A percentile compares a stretch with the other conserved stretches of the same genome.
phyloP scores from a whole-genome alignment of 2,329 filamentous ascomycete genomes.

The Hypomyces rosellus region DNA sequence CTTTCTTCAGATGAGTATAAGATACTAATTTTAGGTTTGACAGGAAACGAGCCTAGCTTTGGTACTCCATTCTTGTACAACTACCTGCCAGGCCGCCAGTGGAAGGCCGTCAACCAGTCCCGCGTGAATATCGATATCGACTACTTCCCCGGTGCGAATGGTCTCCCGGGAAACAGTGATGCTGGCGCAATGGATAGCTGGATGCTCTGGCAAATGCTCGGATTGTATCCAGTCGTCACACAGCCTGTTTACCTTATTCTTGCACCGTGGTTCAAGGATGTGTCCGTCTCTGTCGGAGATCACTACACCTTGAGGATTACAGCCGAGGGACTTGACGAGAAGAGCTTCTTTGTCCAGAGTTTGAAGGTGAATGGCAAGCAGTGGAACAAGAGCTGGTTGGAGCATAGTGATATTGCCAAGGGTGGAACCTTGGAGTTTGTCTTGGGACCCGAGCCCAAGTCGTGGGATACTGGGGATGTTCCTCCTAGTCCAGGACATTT shows the following conservation, averaged over 20 bases:
- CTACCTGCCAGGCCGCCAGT: constrained; percentile 42
- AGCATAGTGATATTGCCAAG: constrained; percentile 41
- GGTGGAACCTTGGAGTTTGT: constrained; percentile 41
- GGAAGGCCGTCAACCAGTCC: constrained; percentile 43
- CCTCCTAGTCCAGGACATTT: constrained; percentile 40
- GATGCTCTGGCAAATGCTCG: constrained; percentile 50
- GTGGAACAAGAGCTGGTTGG: constrained; percentile 51
- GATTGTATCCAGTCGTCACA: constrained; percentile 49
- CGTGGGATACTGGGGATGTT: constrained; percentile 40
- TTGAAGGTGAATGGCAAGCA: constrained; percentile 45
- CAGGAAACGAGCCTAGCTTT: constrained; percentile 52
- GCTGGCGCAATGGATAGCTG: constrained; percentile 55
- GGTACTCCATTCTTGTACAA: constrained; percentile 52
- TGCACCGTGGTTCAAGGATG: constrained; percentile 41
- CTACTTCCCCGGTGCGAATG: constrained; percentile 30
- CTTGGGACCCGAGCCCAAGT: constrained; percentile 27
- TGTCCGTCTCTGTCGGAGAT: constrained; percentile 43
- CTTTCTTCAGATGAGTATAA: no score
- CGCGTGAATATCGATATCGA: constrained; percentile 42
- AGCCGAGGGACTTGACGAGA: constrained; percentile 36
- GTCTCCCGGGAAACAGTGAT: constrained; percentile 53
- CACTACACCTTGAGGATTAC: constrained; percentile 29
- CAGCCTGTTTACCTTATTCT: constrained; percentile 51
- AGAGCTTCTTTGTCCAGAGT: constrained; percentile 44
- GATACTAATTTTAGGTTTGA: constrained; percentile 35